Percentiles rank a stretch among this genome's conserved stretches.
phyloP scores from a whole-genome alignment of 2,329 filamentous ascomycete species.

The Tricladium varicosporioides region DNA sequence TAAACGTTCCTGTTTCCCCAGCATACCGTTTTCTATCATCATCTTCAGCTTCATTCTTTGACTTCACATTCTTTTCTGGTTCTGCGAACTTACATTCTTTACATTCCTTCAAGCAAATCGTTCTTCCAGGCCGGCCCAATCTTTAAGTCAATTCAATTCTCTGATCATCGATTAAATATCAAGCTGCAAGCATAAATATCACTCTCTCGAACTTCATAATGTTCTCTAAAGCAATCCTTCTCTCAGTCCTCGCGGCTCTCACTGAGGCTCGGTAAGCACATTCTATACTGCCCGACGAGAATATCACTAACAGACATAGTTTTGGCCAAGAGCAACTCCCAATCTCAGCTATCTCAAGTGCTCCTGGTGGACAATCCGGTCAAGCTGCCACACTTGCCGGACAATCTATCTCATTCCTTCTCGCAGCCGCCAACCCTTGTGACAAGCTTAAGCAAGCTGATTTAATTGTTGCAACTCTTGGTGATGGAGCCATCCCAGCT shows the following conservation, averaged over 20 bases:
- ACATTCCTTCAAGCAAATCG: background rate
- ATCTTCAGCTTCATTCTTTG: background rate
- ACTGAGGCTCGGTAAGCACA: conserved; percentile 31
- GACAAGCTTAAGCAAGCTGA: conserved; percentile 63
- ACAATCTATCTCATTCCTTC: conserved; percentile 57
- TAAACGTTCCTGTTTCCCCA: background rate
- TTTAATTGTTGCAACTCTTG: conserved; percentile 60
- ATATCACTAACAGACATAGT: conserved; percentile 30
- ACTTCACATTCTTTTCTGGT: conserved; percentile 6
- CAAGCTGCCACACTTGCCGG: conserved; percentile 64
- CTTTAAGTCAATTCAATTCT: conserved; percentile 5
- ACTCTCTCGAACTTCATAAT: conserved; percentile 1
- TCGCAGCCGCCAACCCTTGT: conserved; percentile 65
- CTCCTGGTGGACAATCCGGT: conserved; percentile 51
- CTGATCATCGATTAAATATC: background rate
- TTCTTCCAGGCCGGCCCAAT: conserved; percentile 3
- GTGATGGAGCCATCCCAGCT: conserved; percentile 57
- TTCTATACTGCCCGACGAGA: background rate
- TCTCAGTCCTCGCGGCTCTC: conserved; percentile 14
- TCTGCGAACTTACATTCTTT: conserved; percentile 10
- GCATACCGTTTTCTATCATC: background rate
- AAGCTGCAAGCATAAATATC: background rate
- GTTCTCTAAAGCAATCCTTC: conserved; percentile 3
- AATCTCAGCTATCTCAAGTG: conserved; percentile 50
- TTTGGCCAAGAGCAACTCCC: conserved; percentile 63